phyloP scores from a whole-genome alignment of 495 filamentous ascomycete genomes.

The Penicillium simplicissimum region DNA sequence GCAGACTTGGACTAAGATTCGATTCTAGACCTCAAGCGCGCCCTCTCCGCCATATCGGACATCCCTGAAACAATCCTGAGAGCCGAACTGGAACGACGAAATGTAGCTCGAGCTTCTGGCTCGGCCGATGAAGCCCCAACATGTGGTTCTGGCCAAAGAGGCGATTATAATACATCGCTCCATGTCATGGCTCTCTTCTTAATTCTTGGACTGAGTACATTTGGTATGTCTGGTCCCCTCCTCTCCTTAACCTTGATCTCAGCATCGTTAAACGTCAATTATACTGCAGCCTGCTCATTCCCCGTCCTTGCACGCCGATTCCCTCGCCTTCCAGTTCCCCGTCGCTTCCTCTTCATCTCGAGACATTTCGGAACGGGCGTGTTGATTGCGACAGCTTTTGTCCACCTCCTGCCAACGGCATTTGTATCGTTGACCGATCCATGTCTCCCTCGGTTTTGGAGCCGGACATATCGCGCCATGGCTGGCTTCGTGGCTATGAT shows the following conservation, averaged over 20 bases:
- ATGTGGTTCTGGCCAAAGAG: constrained; percentile 62
- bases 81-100: constrained; percentile 37
- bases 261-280: constrained; percentile 10
- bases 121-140: constrained; percentile 30
- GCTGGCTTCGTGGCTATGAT: constrained; percentile 78
- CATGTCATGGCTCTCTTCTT: constrained; percentile 80
- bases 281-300: constrained; percentile 51
- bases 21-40: constrained; percentile 24
- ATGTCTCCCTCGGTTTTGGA: constrained; percentile 77
- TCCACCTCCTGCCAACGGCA: constrained; percentile 80
- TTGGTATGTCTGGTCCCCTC: constrained; percentile 51
- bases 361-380: constrained; percentile 88
- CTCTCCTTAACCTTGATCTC: neutral
- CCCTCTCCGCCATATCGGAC: constrained; percentile 25
- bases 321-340: constrained; percentile 48
- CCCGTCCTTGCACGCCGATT: constrained; percentile 55
- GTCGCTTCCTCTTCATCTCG: constrained; percentile 66
- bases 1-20: neutral
- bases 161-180: constrained; percentile 63
- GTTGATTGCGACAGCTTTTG: constrained; percentile 85
- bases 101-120: constrained; percentile 20
- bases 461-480: constrained; percentile 69
- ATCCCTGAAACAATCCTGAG: constrained; percentile 35
- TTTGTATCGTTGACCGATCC: constrained; percentile 78
- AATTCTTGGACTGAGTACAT: constrained; percentile 69